phyloP scores from a whole-genome alignment of 306 rosid species.

The Quercus aquifolioides region DNA sequence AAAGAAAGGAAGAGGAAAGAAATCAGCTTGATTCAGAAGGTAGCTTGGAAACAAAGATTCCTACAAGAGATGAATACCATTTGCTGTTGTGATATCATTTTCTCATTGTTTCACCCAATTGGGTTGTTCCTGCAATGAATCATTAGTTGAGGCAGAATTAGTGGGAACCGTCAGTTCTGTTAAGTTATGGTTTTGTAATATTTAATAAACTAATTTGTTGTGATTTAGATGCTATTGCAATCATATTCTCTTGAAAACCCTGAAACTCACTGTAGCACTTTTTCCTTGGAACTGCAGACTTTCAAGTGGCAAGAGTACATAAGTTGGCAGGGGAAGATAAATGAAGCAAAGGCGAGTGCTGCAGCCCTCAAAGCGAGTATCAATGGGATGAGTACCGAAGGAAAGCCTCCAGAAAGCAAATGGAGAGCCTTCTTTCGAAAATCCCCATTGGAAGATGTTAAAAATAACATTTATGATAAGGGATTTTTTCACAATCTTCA shows the following conservation, averaged over 20 bases:
- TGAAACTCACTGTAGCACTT: slow-evolving; percentile 19
- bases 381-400: slow-evolving; percentile 46
- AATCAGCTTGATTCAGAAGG: neutral
- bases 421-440: slow-evolving; percentile 66
- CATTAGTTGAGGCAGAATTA: neutral
- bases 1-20: no score
- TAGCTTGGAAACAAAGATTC: neutral
- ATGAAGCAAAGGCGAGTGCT: slow-evolving; percentile 68
- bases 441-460: slow-evolving; percentile 59
- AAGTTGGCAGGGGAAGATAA: slow-evolving; percentile 67
- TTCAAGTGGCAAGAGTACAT: slow-evolving; percentile 88
- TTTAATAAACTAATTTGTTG: neutral
- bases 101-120: neutral
- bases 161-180: neutral
- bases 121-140: neutral
- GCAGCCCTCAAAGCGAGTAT: slow-evolving; percentile 61
- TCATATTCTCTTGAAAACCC: neutral
- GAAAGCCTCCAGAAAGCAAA: slow-evolving; percentile 54
- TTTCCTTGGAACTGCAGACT: slow-evolving; percentile 48
- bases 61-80: neutral
- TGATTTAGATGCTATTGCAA: slow-evolving; percentile 8
- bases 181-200: neutral
- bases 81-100: neutral
- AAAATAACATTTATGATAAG: slow-evolving; percentile 66
- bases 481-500: slow-evolving; percentile 61